These are phyloP conservation scores for Sporothrix luriei DNA, from an alignment of 2,329 filamentous ascomycete species.

Conservation along the genomic window DNA sequence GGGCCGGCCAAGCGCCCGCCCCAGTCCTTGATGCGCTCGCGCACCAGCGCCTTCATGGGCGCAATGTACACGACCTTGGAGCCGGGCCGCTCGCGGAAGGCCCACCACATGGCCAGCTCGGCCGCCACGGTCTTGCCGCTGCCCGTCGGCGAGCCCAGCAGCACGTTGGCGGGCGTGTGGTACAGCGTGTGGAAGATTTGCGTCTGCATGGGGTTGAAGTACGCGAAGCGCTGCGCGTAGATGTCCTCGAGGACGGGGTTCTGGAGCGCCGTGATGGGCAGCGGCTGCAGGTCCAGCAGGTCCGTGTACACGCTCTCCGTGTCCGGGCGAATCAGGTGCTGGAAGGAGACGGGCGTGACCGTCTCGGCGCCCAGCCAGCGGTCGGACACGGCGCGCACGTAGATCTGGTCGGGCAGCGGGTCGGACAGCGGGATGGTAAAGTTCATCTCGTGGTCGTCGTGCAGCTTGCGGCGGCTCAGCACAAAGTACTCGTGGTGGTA, in stretches of 20 bases:
- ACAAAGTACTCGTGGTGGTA: constrained; percentile 99
- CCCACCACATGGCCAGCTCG: constrained; percentile 99
- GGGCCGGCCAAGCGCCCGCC: constrained; percentile 75
- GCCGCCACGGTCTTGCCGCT: constrained; percentile 97
- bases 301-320: constrained; percentile 98
- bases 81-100: constrained; percentile 88
- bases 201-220: constrained; percentile 99
- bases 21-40: constrained; percentile 97
- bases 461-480: constrained; percentile 81
- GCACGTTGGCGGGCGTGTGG: constrained; percentile 85
- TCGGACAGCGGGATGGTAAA: constrained; percentile 96
- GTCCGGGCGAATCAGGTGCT: constrained; percentile 94
- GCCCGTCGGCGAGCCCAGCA: constrained; percentile 92
- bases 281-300: constrained; percentile 83
- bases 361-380: constrained; percentile 96
- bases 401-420: constrained; percentile 91
- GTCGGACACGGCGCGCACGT: constrained; percentile 91
- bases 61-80: constrained; percentile 99
- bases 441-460: constrained; percentile 96
- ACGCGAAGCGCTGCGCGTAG: constrained; percentile 86
- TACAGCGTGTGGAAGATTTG: constrained; percentile 98
- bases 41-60: constrained; percentile 97
- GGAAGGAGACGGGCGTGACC: constrained; percentile 92
- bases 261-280: constrained; percentile 83
- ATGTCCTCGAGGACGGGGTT: constrained; percentile 85